These are phyloP conservation scores for Xerocomus amazonicus DNA, from an alignment of 1,284 basidiomycete genomes.

Conservation along the genomic window DNA sequence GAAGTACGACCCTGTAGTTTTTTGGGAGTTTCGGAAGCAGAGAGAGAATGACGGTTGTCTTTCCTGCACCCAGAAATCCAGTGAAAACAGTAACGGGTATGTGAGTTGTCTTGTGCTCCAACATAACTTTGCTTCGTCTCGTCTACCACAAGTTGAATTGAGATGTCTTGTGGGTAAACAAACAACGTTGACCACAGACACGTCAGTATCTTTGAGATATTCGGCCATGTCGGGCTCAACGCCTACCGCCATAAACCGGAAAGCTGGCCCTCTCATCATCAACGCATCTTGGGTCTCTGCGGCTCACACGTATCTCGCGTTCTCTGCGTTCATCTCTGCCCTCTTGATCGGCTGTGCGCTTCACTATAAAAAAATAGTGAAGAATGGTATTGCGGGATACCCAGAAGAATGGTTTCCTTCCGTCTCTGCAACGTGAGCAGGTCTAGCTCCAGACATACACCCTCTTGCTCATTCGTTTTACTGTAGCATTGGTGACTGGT, in stretches of 20 bases:
- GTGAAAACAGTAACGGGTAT: conserved; percentile 87
- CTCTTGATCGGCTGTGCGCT: conserved; percentile 66
- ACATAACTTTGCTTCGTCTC: conserved; percentile 22
- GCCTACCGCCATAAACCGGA: conserved; percentile 4
- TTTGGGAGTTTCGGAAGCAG: conserved; percentile 74
- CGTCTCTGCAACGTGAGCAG: conserved; percentile 84
- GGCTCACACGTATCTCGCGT: conserved; percentile 70
- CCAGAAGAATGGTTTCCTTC: conserved; percentile 93
- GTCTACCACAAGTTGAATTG: not conserved
- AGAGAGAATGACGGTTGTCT: conserved; percentile 80
- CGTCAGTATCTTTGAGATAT: not conserved
- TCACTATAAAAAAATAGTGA: conserved; percentile 86
- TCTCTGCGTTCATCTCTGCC: conserved; percentile 68
- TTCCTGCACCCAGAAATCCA: conserved; percentile 74
- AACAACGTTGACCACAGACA: not conserved
- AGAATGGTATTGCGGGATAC: conserved; percentile 82
- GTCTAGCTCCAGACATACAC: not conserved
- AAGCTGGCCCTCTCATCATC: conserved; percentile 31
- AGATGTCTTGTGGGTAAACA: not conserved
- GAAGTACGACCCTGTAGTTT: conserved; percentile 79
- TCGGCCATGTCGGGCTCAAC: conserved; percentile 19
- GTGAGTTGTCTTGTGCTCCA: conserved; percentile 1
- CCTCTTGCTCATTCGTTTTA: not conserved
- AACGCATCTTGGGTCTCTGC: conserved; percentile 54
- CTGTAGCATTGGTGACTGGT: conserved; percentile 85